Evolutionary conservation across 2,329 filamentous ascomycete genomes (phyloP), one percentile per base, ranked within the genome.

Genomic region (Fusarium graminum): DNA sequence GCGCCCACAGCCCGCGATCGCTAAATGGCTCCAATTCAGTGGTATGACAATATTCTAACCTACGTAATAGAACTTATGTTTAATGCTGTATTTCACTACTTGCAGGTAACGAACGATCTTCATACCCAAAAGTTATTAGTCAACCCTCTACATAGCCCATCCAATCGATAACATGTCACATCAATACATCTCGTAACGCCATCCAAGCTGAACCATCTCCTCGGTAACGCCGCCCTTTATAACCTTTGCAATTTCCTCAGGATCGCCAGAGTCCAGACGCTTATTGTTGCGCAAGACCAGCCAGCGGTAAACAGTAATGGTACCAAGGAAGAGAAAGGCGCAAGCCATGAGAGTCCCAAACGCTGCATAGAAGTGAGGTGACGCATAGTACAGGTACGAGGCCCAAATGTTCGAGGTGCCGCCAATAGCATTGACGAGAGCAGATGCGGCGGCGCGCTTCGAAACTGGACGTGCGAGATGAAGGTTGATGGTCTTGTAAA

Each of bases 181-280:
- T 74, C 53, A 80, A 53, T 76, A 81, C 78, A 81, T 81, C 61
- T 81, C 80, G 52, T 81, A 81, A 7, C 79, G 76, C 80, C 79
- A 81, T 32, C 72, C 72, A 11, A 81, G 62, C 25, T 76, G 72
- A 10, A 81, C 72, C 80, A 80, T 80, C 63, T 81, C 78, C 46
- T 79, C 75, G 1, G 80, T 81, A 6, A 81, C 79, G 10, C 80
- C 80, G 4, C 77, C 77, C 52, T 76, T 79, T 16, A 79, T 72
- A 6, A 74, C 80, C 69, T 80, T 79, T 1, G 74, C 77, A 55
- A 81, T 76, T 52, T 76, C 36, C 4, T 68, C 73, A 2, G 72
- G 72, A n/a, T 79, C 72, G 4, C 74, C 77, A 0, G 78, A 78
- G 40, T 80, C 77, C 47, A 81, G 57, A 1, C 77, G 75, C 34